A percentile compares a stretch with the other conserved stretches of the same genome.
These are phyloP conservation scores for Curvularia eragrostidis DNA, from an alignment of 2,329 filamentous ascomycete species.

Conservation along the genomic window DNA sequence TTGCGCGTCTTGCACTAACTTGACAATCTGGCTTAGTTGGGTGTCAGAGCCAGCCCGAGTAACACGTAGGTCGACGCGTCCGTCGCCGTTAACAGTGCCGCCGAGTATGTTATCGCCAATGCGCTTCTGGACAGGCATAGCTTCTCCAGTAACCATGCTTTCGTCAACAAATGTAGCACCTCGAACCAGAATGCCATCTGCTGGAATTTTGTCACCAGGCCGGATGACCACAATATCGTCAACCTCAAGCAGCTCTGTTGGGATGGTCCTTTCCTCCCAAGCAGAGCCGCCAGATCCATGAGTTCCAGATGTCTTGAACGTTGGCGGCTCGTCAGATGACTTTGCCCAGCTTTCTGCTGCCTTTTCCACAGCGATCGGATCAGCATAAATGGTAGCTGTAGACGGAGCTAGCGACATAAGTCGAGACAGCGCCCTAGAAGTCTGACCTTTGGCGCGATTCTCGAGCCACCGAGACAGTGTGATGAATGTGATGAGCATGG, in stretches of 20 bases:
- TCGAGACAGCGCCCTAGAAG: slow-evolving; percentile 86
- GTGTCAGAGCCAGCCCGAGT: slow-evolving; percentile 72
- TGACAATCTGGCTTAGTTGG: slow-evolving; percentile 72
- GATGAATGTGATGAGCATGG: too few relatives aligned
- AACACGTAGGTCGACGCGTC: slow-evolving; percentile 59
- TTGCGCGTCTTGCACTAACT: slow-evolving; percentile 74
- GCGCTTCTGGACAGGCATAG: slow-evolving; percentile 64
- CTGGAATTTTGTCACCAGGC: slow-evolving; percentile 58
- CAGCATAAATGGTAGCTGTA: slow-evolving; percentile 94
- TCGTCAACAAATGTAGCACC: slow-evolving; percentile 74
- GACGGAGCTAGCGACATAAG: slow-evolving; percentile 97
- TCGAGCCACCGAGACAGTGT: slow-evolving; percentile 73
- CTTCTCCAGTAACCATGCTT: slow-evolving; percentile 79
- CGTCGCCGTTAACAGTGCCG: slow-evolving; percentile 65
- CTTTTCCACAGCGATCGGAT: slow-evolving; percentile 69
- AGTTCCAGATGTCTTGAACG: too few relatives aligned
- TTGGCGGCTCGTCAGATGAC: too few relatives aligned
- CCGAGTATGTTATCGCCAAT: slow-evolving; percentile 65
- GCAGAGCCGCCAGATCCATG: too few relatives aligned
- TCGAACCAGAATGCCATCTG: slow-evolving; percentile 70
- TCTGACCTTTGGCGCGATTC: slow-evolving; percentile 96
- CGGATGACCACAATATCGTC: too few relatives aligned
- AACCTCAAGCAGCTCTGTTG: too few relatives aligned
- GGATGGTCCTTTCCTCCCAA: too few relatives aligned
- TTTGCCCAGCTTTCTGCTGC: background rate